A percentile compares a stretch with the other conserved stretches of the same genome.
Evolutionary conservation across 805 yeast species (phyloP).

Genomic region (Zygoascus flipseniorum): DNA sequence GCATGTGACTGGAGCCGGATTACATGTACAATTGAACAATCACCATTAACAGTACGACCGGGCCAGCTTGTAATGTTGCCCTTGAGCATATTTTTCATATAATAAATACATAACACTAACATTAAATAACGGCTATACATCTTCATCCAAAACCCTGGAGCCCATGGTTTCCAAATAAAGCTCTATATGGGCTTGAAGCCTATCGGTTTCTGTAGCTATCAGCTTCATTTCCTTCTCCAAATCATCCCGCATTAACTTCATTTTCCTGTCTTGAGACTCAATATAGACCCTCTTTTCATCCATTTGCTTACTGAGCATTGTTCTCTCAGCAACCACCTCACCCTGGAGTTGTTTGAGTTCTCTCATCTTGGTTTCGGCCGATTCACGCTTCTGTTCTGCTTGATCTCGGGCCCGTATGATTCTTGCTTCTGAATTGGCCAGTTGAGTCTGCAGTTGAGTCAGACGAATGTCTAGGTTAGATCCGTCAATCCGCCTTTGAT

Average conservation of each 20-base stretch:
- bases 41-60: too few species aligned
- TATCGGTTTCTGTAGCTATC: constrained; percentile 45
- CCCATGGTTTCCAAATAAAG: constrained; percentile 46
- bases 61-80: too few species aligned
- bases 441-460: constrained; percentile 43
- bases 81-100: too few species aligned
- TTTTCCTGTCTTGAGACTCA: constrained; percentile 35
- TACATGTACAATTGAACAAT: neutral
- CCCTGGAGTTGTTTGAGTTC: neutral
- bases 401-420: constrained; percentile 36
- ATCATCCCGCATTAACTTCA: constrained; percentile 33
- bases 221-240: constrained; percentile 46
- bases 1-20: neutral
- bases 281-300: constrained; percentile 42
- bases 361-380: neutral
- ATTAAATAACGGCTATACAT: too few species aligned
- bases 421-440: constrained; percentile 41
- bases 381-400: constrained; percentile 37
- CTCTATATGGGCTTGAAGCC: constrained; percentile 46
- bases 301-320: constrained; percentile 31
- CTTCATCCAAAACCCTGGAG: neutral
- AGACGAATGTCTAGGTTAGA: constrained; percentile 37
- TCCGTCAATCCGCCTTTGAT: constrained; percentile 31
- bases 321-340: constrained; percentile 34
- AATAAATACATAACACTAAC: too few species aligned